Evolutionary conservation across 441 rosid species (phyloP), one percentile per base, ranked within the genome.

Genomic region (Bocquillonia castaneifolia): DNA sequence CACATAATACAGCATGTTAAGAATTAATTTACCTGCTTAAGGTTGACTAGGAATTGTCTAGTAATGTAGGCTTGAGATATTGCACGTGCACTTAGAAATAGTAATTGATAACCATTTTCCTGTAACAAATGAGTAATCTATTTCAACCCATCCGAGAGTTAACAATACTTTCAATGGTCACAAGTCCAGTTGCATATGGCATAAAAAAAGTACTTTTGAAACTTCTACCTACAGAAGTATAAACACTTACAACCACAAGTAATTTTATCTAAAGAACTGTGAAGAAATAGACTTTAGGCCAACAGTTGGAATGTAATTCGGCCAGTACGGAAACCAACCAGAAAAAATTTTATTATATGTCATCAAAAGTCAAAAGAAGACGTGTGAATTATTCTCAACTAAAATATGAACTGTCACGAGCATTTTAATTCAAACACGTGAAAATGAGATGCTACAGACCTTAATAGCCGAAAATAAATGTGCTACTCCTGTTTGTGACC

Each of bases 51-150:
- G 71, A 92, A 95, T 64, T 80, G 90, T 74, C 99, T 83, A 25
- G 99, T 95, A 62, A 67, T 76, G 64, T 90, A 83, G 13, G 99
- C 98, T 80, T 95, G 99, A 72, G 95, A 84, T 71, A 95, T 95
- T 15, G 99, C 92, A 10, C 99, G 97, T 23, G 98, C 99, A 75
- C 99, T 95, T 18, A 95, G 84, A 71, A 92, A 95, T 54, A 95
- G 96, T 75, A 95, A 68, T 57, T 92, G 91, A 82, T 95, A 95
- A 67, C 98, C 99, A 67, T 95, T 95, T 77, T 95, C 98, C 98
- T 95, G 88, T 59, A 75, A 77, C 20, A 75, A 52, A 71, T 40
- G 63, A 69, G 54, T 59, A 22, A 47, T 61, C 15, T 29, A 48
- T 37, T 58, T 32, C 20, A 47, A 48, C 51, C n/a, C 40, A 53